Evolutionary conservation across 2,329 filamentous ascomycete genomes (phyloP).

Genomic region (Cercospora sp.): DNA sequence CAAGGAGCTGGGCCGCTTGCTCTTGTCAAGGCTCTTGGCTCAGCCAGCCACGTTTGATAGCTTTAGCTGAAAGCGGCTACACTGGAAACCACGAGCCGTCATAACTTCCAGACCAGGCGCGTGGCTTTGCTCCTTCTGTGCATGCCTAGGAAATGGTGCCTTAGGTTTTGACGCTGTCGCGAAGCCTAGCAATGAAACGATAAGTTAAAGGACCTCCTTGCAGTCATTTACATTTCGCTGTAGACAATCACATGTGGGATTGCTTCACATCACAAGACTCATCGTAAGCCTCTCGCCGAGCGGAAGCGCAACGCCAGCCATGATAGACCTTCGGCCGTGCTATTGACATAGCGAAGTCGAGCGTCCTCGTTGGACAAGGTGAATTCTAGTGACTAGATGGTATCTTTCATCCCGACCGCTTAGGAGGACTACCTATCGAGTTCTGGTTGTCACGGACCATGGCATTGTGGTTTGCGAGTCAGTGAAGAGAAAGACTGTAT

Average conservation of each 20-base stretch:
- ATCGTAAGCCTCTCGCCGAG: neutral
- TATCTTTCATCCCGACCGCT: neutral
- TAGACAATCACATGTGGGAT: neutral
- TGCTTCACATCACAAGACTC: neutral
- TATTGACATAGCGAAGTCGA: neutral
- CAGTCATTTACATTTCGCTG: too few relatives aligned
- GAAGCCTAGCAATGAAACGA: too few relatives aligned
- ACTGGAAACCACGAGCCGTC: too few relatives aligned
- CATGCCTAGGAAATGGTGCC: too few relatives aligned
- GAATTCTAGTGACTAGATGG: neutral
- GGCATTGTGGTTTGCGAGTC: neutral
- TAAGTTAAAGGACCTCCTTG: too few relatives aligned
- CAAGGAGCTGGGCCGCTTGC: too few relatives aligned
- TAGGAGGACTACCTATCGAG: neutral
- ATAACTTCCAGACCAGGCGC: too few relatives aligned
- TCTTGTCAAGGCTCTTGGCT: too few relatives aligned
- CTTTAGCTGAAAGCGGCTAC: too few relatives aligned
- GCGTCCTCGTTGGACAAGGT: neutral
- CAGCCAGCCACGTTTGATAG: too few relatives aligned
- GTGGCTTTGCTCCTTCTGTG: too few relatives aligned
- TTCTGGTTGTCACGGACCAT: neutral
- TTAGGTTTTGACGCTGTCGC: too few relatives aligned
- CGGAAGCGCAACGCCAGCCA: neutral
- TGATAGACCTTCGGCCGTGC: neutral
- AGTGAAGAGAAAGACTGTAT: neutral